Evolutionary conservation across 129 eudicot genomes (phyloP), one percentile per base, ranked within the genome.

Genomic region (Saposhnikovia divaricata): DNA sequence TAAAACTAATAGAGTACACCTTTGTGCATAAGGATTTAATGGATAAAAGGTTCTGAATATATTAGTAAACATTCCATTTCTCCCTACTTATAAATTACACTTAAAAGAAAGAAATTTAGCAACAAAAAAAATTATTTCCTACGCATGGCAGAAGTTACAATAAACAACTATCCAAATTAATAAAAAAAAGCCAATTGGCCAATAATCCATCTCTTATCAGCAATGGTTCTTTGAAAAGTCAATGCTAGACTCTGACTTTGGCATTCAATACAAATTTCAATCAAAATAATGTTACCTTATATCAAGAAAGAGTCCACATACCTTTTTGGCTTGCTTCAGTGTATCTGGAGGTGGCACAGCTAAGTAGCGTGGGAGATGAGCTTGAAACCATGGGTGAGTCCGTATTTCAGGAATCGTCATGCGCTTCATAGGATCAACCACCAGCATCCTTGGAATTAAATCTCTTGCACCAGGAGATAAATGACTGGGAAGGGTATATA

Each of bases 291-390:
- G 16, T 10, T 10, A 68, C 42, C 9, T 34, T 21, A 31, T 4
- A 15, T 63, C 11, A 61, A 78, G 75, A 50, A 55, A 75, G 46
- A 66, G 50, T 68, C 18, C 75, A 37, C 72, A 34, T 72, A 93
- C 98, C 93, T 94, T 94, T 82, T 92, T 94, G 55, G 97, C 98
- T 87, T 94, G 98, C 70, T 94, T 96, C 83, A 86, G 78, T 70
- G 97, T 87, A 90, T 94, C 98, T 25, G 98, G 98, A 34, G 98
- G 97, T 65, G 96, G 90, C 73, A 91, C 98, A 45, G 98, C 98
- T 74, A 94, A 79, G 83, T 94, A 94, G 68, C 97, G 91, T 8
- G 98, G 97, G n/a, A 94, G 96, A 89, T 87, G 98, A 86, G 93
- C 90, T 83, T 90, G 97, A 83, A 94, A 94, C 98, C 98, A 94